Evolutionary conservation across 148 eudicot genomes (phyloP), one percentile per base, ranked within the genome.

Genomic region (Chenopodium formosanum): DNA sequence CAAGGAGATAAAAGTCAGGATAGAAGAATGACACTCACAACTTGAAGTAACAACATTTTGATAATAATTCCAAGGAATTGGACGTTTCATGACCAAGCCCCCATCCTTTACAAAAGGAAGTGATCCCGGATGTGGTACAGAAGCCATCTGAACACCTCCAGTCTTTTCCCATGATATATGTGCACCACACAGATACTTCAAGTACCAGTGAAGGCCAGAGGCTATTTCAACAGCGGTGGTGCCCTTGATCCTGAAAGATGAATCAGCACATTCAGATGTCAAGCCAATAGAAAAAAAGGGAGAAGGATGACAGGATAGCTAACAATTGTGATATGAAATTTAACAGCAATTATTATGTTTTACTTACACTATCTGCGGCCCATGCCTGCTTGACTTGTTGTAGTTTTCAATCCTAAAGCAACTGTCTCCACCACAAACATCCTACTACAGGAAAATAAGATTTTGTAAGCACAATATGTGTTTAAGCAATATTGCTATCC

Each of bases 141-240:
- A 91, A 73, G 80, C 88, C 60, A 89, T 77, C 84, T 95, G 99
- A 85, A 71, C 81, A 25, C 99, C 98, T 75, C 99, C 99, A 53
- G 99, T 94, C 88, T 95, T 95, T 77, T 95, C 97, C 99, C 99
- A 95, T 50, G 99, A 95, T 84, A 95, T 80, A 87, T 94, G 99
- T 81, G 92, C 99, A 76, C 91, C 90, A 82, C 99, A 95, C 75
- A 78, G 84, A 81, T 92, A 92, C 84, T 95, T 95, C 29, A 95
- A 80, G 86, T 95, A 95, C 99, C 98, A 95, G 74, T 92, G 98
- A 48, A 95, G 91, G 50, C 98, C 99, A 37, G 97, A 92, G 76
- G 90, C 87, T 77, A 95, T 86, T 84, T 95, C 99, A 88, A 92
- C 92, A 4, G 92, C 95, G 12, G 97, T 85, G 27, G 90, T 89